Evolutionary conservation across 2,329 filamentous ascomycete species (phyloP).

Genomic region (Dactylellina drechsleri): DNA sequence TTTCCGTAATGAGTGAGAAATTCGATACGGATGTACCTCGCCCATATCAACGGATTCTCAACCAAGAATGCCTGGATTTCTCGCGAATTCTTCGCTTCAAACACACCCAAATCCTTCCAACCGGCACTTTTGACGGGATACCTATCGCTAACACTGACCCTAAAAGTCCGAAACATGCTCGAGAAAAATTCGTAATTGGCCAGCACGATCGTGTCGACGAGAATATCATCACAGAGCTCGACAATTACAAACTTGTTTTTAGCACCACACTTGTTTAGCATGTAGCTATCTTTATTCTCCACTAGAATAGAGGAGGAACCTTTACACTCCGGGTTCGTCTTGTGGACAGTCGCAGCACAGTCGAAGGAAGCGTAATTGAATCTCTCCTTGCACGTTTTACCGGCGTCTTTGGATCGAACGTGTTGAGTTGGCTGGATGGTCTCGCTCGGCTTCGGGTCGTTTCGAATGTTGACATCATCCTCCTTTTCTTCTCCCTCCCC

Average conservation of each 20-base stretch:
- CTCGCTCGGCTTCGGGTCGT: conserved; percentile 57
- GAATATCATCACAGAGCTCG: conserved; percentile 85
- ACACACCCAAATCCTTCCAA: conserved; percentile 88
- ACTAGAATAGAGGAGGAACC: conserved; percentile 88
- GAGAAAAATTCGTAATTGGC: conserved; percentile 99
- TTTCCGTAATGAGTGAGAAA: conserved; percentile 94
- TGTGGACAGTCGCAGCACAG: conserved; percentile 90
- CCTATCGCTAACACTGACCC: conserved; percentile 90
- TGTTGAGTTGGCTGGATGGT: conserved; percentile 58
- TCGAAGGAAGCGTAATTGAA: conserved; percentile 99
- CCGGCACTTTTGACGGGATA: conserved; percentile 92
- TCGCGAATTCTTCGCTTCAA: conserved; percentile 89
- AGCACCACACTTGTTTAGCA: conserved; percentile 89
- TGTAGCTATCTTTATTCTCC: conserved; percentile 98
- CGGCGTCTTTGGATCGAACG: conserved; percentile 79
- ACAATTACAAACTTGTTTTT: conserved; percentile 93
- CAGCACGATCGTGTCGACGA: conserved; percentile 94
- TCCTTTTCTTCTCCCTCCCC: conserved; percentile 62
- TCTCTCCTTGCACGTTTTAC: conserved; percentile 95
- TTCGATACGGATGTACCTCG: conserved; percentile 89
- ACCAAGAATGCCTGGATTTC: conserved; percentile 94
- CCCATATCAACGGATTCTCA: conserved; percentile 95
- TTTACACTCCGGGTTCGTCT: conserved; percentile 86
- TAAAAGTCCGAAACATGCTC: conserved; percentile 91
- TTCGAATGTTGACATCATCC: conserved; percentile 55